Percentiles rank a stretch among this genome's conserved stretches.
Evolutionary conservation across 1,139 yeast species (phyloP).

Genomic region (Wickerhamomyces sp.): DNA sequence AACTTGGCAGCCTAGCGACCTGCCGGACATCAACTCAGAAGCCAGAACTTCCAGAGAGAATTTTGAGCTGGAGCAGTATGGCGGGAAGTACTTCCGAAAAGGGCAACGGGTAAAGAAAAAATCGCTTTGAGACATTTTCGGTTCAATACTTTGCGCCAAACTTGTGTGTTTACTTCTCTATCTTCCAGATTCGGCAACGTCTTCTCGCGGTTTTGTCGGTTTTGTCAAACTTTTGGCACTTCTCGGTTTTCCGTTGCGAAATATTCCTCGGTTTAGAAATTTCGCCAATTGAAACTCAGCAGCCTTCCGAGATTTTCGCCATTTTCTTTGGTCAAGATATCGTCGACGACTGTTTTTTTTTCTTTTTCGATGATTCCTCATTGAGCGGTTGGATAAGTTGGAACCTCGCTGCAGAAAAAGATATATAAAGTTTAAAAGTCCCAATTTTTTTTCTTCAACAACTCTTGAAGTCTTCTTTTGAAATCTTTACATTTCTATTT

Average conservation of each 20-base stretch:
- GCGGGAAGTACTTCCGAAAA: neutral
- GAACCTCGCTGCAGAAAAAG: neutral
- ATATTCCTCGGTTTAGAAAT: neutral
- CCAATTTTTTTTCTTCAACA: neutral
- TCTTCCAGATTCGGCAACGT: too few species aligned
- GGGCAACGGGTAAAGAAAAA: neutral
- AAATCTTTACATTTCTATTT: slow-evolving; percentile 13
- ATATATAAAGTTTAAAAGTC: slow-evolving; percentile 1
- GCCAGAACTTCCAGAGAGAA: too few species aligned
- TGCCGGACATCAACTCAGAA: too few species aligned
- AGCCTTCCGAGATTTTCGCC: too few species aligned
- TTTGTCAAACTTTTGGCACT: neutral
- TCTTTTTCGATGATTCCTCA: neutral
- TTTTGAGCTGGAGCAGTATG: neutral
- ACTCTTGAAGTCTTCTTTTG: neutral
- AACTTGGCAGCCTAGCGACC: too few species aligned
- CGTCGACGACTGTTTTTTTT: neutral
- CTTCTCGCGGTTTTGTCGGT: neutral
- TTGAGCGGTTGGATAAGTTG: neutral
- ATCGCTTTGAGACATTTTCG: neutral
- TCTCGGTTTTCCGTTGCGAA: neutral
- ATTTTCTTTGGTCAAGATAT: too few species aligned
- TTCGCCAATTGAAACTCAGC: neutral
- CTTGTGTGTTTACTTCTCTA: too few species aligned
- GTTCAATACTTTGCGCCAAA: neutral